These are phyloP conservation scores for Trypanosoma cruzi DNA, from an alignment of 208 protist species.

Conservation along the genomic window DNA sequence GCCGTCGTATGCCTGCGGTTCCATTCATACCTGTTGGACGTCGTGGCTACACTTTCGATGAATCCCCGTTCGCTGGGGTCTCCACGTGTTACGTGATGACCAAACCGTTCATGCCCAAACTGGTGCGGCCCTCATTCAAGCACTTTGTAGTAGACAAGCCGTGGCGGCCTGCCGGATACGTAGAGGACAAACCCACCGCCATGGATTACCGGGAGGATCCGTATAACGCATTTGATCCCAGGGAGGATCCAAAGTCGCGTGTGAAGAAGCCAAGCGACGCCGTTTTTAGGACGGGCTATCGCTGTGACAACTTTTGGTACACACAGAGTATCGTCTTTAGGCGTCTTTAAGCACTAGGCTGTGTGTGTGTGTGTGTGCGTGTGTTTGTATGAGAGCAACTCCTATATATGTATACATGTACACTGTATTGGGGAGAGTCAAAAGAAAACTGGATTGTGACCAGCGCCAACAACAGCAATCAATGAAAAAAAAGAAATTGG, in stretches of 20 bases:
- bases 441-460: no score
- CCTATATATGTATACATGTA: neutral
- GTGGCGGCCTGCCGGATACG: constrained; percentile 78
- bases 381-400: neutral
- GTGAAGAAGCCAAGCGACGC: constrained; percentile 65
- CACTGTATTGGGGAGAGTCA: no score
- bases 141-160: constrained; percentile 67
- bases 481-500: constrained; percentile 7
- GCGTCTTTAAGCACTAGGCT: constrained; percentile 45
- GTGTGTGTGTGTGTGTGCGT: neutral
- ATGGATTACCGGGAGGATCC: constrained; percentile 92
- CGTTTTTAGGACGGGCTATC: constrained; percentile 63
- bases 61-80: constrained; percentile 58
- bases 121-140: constrained; percentile 28
- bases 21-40: constrained; percentile 68
- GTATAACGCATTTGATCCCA: constrained; percentile 81
- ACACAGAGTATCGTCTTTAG: constrained; percentile 90
- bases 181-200: constrained; percentile 65
- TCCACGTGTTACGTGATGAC: constrained; percentile 89
- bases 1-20: constrained; percentile 65
- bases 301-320: constrained; percentile 83
- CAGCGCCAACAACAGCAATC: neutral
- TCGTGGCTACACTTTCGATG: constrained; percentile 86
- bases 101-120: constrained; percentile 64
- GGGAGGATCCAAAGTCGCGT: constrained; percentile 72